Evolutionary conservation across 2,329 filamentous ascomycete species (phyloP).

Genomic region (Fusarium sp.): DNA sequence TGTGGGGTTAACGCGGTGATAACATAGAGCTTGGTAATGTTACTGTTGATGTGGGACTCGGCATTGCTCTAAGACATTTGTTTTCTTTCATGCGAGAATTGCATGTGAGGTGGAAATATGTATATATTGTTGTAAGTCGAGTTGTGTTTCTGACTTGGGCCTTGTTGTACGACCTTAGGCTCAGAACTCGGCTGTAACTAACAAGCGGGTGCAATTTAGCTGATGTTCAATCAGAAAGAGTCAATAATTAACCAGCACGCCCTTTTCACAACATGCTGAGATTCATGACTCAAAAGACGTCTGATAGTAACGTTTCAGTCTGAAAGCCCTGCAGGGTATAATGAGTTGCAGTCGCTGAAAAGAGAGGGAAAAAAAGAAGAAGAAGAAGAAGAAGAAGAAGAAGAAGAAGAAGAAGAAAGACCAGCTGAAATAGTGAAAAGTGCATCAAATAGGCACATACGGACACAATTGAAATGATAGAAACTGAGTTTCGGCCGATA

Average conservation of each 20-base stretch:
- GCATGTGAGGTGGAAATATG: background rate
- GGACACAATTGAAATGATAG: background rate
- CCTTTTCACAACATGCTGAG: background rate
- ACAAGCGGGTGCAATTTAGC: background rate
- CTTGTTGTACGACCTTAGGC: background rate
- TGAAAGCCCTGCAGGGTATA: background rate
- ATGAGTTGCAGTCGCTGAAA: background rate
- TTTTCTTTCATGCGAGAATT: background rate
- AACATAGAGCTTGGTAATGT: background rate
- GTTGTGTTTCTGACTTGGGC: background rate
- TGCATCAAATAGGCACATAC: background rate
- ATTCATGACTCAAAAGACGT: background rate
- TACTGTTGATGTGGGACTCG: background rate
- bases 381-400: no score
- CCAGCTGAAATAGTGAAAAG: background rate
- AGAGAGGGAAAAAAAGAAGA: no score
- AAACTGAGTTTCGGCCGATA: conserved; percentile 9
- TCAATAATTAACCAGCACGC: background rate
- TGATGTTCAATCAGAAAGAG: background rate
- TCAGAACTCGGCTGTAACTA: background rate
- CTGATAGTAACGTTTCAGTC: background rate
- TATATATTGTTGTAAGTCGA: background rate
- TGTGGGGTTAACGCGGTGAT: conserved; percentile 26
- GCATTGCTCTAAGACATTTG: no score
- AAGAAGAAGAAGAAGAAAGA: no score